Evolutionary conservation across 2,329 filamentous ascomycete species (phyloP).

Genomic region (Purpureocillium lavendulum): DNA sequence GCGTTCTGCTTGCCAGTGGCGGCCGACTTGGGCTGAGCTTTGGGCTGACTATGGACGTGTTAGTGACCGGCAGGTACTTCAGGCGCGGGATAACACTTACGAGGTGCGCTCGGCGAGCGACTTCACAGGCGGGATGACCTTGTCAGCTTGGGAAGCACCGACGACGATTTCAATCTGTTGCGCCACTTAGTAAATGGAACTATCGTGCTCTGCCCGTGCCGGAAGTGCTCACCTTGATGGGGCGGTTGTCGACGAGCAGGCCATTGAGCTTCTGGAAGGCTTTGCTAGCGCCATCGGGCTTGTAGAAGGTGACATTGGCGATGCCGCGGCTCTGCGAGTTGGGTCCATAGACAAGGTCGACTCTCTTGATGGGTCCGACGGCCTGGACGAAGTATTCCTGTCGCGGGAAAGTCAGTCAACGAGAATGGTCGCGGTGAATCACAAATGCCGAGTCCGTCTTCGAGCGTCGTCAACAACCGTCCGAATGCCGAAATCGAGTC

Average conservation of each 20-base stretch:
- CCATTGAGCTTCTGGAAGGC: constrained; percentile 81
- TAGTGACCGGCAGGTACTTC: constrained; percentile 4
- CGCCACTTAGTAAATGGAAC: constrained; percentile 12
- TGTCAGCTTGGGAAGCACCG: constrained; percentile 63
- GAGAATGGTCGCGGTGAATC: constrained; percentile 18
- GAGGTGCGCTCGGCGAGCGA: constrained; percentile 76
- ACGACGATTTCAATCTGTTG: constrained; percentile 81
- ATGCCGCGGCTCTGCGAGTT: constrained; percentile 87
- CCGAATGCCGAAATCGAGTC: constrained; percentile 3
- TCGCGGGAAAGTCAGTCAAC: constrained; percentile 59
- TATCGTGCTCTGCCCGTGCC: background rate
- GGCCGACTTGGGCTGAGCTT: constrained; percentile 67
- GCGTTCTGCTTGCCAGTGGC: constrained; percentile 61
- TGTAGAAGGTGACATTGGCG: constrained; percentile 80
- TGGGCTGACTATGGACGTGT: constrained; percentile 22
- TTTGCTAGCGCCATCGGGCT: constrained; percentile 72
- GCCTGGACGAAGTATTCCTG: constrained; percentile 95
- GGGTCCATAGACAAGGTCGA: constrained; percentile 86
- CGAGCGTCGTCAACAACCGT: constrained; percentile 22
- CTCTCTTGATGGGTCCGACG: constrained; percentile 83
- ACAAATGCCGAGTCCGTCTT: constrained; percentile 19
- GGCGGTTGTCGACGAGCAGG: constrained; percentile 78
- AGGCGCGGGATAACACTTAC: constrained; percentile 28
- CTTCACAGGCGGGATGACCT: constrained; percentile 57
- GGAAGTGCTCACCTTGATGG: constrained; percentile 67